Base-by-base conservation (phyloP, 192 early-diverging fungal species). In the Backusella westeae region DNA sequence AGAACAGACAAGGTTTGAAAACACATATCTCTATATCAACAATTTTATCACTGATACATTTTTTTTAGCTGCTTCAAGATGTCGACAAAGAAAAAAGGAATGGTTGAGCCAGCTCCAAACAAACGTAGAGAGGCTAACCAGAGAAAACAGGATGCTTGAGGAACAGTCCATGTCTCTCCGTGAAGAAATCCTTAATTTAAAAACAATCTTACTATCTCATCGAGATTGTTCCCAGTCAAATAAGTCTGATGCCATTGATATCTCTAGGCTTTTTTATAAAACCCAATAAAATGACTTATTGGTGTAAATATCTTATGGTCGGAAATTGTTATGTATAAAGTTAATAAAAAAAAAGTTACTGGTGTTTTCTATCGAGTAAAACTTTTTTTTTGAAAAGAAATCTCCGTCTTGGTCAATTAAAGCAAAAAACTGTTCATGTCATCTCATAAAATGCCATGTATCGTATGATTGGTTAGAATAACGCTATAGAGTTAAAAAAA, bases 11-110 rank as follows among this genome's bases (percentile, higher is more conserved):
- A 69, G 68, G 56, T 63, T 9, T 29, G 2, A 10, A 26, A 63
- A 63, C 3, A 63, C 14, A 63, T 4, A 63, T 29, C 6, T 59
- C 9, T 12, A 26, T 44, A 44, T 44, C 42, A 29, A 29, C 9
- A 9, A 26, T 12, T 29, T 63, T 9, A 14, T 63, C 9, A 29
- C 10, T 26, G 23, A 63, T 63, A 44, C 15, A 12, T 63, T 63
- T 2, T 63, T 63, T 63, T 29, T 63, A 84, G 96, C 68, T 29
- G 68, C 68, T 39, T 41, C 35, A 19, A 42, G 39, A 69, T 69
- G 68, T 41, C 68, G 68, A 36, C 68, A 69, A 36, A 34, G 38
- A 5, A 69, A 69, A 41, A 69, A 69, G 23, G 68, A 69, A 36
- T 69, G 68, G 68, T 1, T 69, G 12, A 26, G 9, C 35, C 68